phyloP scores from a whole-genome alignment of 306 rosid species.

The Oxytropis ochrocephala region DNA sequence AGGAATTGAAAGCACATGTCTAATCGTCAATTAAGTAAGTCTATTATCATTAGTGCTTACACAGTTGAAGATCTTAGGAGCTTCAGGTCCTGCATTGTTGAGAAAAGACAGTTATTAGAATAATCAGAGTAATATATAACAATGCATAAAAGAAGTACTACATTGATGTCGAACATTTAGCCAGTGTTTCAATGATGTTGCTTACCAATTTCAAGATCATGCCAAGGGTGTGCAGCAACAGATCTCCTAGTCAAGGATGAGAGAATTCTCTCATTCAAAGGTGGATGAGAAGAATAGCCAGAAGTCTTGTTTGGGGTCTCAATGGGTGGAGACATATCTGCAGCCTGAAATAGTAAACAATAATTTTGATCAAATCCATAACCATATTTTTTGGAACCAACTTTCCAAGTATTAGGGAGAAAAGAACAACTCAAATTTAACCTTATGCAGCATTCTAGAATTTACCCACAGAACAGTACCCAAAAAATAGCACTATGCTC shows the following conservation, averaged over 20 bases:
- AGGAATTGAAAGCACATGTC: background rate
- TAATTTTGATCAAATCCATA: background rate
- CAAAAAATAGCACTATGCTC: background rate
- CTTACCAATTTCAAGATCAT: conserved; percentile 96
- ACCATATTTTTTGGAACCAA: background rate
- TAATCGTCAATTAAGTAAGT: background rate
- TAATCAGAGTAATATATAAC: background rate
- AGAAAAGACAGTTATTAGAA: conserved; percentile 1
- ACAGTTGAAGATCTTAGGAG: conserved; percentile 84
- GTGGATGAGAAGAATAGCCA: conserved; percentile 39
- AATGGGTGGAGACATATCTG: conserved; percentile 71
- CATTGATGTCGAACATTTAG: background rate
- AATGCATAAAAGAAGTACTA: background rate
- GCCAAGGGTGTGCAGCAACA: conserved; percentile 99
- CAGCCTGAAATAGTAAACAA: conserved; percentile 22
- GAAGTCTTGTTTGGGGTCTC: conserved; percentile 43
- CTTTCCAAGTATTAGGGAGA: background rate
- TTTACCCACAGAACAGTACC: background rate
- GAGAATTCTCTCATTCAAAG: conserved; percentile 92
- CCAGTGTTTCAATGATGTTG: background rate
- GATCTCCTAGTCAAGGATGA: conserved; percentile 93
- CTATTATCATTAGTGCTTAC: conserved; percentile 37
- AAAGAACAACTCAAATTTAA: background rate
- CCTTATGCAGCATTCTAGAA: background rate
- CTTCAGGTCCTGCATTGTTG: conserved; percentile 72